Evolutionary conservation across 108 stramenopile genomes (phyloP), one percentile per base, ranked within the genome.

Genomic region (Skeletonema marinoi): DNA sequence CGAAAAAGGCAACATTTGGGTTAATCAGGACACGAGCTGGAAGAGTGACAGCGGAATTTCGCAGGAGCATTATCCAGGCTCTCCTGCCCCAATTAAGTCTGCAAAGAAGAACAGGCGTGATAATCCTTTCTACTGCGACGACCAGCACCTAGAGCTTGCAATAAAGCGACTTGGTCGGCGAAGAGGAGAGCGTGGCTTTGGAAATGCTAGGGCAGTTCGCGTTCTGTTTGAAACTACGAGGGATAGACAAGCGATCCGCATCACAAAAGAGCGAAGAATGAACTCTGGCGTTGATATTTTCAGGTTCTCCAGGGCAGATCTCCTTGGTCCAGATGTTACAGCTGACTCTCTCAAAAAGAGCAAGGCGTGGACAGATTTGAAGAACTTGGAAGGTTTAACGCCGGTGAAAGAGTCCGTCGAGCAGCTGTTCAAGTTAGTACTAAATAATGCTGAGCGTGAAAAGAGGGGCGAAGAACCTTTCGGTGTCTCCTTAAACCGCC

Each of bases 401-500:
- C 50, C 51, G 16, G 83, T 90, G 11, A 84, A 86, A 48, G 74
- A 71, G 50, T 48, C 59, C 48, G 60, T 86, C 33, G 32, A 76
- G 16, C 51, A 78, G 19, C 38, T 90, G 38, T 65, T 88, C n/a
- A 48, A 85, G 6, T n/a, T 88, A 14, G 83, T 85, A 10, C 56
- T 64, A 2, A 51, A 51, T 32, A 90, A 90, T 64, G 87, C 87
- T 42, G 66, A 85, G 11, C 71, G 74, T 6, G 90, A 90, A 56
- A 50, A 85, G 41, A 42, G 54, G 21, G 86, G 86, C 3, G 39
- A 85, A 51, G 71, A 78, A 6, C 75, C 68, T 10, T 46, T 86
- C 2, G 78, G 70, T 33, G 65, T 92, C 12, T 76, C 70, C 50
- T 75, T 95, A 11, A 93, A 95, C 66, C 68, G 92, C 0, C 32